phyloP scores from a whole-genome alignment of 257 asterid species.

The Solanum infundibuliforme region DNA sequence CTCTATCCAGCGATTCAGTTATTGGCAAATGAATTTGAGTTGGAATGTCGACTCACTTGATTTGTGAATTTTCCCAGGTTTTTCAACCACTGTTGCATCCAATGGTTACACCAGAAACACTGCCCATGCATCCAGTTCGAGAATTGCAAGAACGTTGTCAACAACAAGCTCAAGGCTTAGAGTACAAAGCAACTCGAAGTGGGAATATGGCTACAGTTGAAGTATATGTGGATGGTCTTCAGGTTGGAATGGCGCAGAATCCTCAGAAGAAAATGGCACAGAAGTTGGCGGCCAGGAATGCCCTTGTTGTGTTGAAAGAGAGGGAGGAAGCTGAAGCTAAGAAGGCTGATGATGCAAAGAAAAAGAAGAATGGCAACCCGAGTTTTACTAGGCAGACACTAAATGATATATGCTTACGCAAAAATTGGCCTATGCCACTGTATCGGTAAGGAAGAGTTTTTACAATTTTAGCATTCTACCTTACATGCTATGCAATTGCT shows the following conservation, averaged over 20 bases:
- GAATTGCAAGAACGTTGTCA: conserved; percentile 98
- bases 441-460: conserved; percentile 43
- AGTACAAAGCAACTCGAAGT: conserved; percentile 75
- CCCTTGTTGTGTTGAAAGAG: conserved; percentile 78
- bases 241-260: conserved; percentile 78
- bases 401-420: conserved; percentile 85
- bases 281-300: conserved; percentile 94
- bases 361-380: conserved; percentile 63
- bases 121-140: conserved; percentile 97
- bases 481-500: not conserved
- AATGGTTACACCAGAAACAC: conserved; percentile 98
- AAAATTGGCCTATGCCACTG: conserved; percentile 97
- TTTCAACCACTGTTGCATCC: conserved; percentile 87
- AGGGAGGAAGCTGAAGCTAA: conserved; percentile 58
- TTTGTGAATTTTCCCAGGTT: conserved; percentile 33
- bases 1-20: not conserved
- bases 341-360: conserved; percentile 38
- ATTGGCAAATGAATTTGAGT: not conserved
- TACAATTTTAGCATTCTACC: not conserved
- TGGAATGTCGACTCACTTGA: not conserved
- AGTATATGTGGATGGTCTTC: conserved; percentile 80
- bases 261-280: conserved; percentile 99
- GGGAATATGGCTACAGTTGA: conserved; percentile 90
- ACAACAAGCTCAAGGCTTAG: conserved; percentile 94
- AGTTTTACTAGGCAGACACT: conserved; percentile 89